Evolutionary conservation across 257 asterid species (phyloP).

Genomic region (Nicotiana paniculata): DNA sequence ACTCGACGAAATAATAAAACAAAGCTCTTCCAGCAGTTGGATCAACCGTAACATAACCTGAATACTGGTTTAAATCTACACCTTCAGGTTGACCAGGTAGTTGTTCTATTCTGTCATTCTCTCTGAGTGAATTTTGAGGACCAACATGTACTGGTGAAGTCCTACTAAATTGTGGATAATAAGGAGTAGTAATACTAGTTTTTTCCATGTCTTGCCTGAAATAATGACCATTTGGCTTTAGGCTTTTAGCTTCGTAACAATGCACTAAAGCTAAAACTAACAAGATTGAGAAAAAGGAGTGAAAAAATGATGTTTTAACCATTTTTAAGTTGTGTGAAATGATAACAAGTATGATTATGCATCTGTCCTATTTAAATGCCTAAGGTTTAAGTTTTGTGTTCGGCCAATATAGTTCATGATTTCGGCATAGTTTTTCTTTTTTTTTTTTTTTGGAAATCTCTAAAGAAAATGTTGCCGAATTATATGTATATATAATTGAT

Average conservation of each 20-base stretch:
- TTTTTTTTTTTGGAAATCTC: not conserved
- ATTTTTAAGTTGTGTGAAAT: not conserved
- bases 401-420: not conserved
- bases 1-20: conserved; percentile 47
- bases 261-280: not conserved
- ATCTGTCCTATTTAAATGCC: not conserved
- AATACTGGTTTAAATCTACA: conserved; percentile 37
- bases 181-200: not conserved
- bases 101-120: conserved; percentile 4
- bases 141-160: conserved; percentile 2
- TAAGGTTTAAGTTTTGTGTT: not conserved
- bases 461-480: not conserved
- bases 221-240: not conserved
- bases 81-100: conserved; percentile 41
- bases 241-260: not conserved
- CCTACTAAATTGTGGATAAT: not conserved
- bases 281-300: not conserved
- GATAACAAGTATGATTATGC: not conserved
- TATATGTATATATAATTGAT: too few species aligned
- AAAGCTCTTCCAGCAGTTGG: conserved; percentile 30
- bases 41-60: conserved; percentile 50
- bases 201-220: not conserved
- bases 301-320: not conserved
- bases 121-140: conserved; percentile 11
- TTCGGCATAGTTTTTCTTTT: not conserved